These are phyloP conservation scores for Zalaria sp. DNA, from an alignment of 2,329 filamentous ascomycete species.

Conservation along the genomic window DNA sequence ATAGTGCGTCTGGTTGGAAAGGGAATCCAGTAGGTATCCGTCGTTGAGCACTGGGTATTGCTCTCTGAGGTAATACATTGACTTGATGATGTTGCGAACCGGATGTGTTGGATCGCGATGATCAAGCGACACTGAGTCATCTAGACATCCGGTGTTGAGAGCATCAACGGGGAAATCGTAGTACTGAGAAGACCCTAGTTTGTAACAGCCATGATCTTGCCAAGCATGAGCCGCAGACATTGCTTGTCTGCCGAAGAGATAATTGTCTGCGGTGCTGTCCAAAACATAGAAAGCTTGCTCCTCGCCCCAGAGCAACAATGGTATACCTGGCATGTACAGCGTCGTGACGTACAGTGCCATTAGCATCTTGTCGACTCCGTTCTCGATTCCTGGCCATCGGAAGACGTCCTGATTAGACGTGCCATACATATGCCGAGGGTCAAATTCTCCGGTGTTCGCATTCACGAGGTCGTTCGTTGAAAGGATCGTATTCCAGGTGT, in stretches of 20 bases:
- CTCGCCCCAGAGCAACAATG: conserved; percentile 48
- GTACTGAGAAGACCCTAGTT: conserved; percentile 41
- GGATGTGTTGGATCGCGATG: conserved; percentile 50
- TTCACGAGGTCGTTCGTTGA: conserved; percentile 47
- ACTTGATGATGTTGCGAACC: conserved; percentile 45
- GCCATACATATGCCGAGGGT: conserved; percentile 51
- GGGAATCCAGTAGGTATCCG: conserved; percentile 39
- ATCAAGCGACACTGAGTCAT: conserved; percentile 43
- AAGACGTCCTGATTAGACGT: conserved; percentile 54
- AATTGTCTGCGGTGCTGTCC: conserved; percentile 50
- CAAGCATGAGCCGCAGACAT: conserved; percentile 49
- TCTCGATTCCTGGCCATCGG: conserved; percentile 45
- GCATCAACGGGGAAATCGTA: conserved; percentile 43
- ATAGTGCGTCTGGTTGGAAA: conserved; percentile 42
- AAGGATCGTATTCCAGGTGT: conserved; percentile 42
- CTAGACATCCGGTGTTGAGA: conserved; percentile 40
- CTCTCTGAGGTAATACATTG: conserved; percentile 46
- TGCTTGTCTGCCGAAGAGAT: conserved; percentile 49
- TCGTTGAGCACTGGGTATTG: conserved; percentile 45
- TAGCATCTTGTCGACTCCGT: conserved; percentile 43
- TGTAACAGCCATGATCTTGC: conserved; percentile 52
- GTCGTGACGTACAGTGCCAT: conserved; percentile 46
- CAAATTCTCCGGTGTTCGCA: conserved; percentile 44
- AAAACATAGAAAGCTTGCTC: conserved; percentile 52
- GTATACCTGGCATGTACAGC: conserved; percentile 46